These are phyloP conservation scores for Exophiala phaeomuriformis DNA, from an alignment of 2,329 filamentous ascomycete species.

Conservation along the genomic window DNA sequence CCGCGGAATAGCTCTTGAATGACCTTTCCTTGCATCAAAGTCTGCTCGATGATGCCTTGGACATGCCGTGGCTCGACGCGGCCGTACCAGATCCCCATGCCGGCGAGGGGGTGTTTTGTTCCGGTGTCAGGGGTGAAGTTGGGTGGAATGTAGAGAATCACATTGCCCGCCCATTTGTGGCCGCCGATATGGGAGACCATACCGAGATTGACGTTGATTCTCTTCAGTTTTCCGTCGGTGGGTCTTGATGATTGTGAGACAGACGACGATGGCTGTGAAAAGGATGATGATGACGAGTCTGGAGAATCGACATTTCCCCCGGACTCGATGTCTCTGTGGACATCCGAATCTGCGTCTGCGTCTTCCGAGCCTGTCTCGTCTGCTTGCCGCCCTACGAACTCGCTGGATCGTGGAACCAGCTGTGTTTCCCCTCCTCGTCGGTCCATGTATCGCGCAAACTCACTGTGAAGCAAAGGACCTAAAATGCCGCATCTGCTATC, in stretches of 20 bases:
- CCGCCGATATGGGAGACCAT: conserved; percentile 77
- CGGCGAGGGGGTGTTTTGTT: conserved; percentile 18
- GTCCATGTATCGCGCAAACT: conserved; percentile 51
- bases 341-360: too few relatives aligned
- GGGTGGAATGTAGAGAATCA: conserved; percentile 63
- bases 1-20: conserved; percentile 74
- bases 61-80: conserved; percentile 77
- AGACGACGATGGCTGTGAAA: neutral
- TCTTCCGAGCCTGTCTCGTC: too few relatives aligned
- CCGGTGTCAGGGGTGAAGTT: neutral
- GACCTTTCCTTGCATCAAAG: conserved; percentile 78
- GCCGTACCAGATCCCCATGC: conserved; percentile 70
- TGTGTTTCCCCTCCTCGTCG: neutral
- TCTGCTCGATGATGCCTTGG: conserved; percentile 79
- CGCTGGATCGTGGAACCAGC: neutral
- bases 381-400: neutral
- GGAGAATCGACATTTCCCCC: neutral
- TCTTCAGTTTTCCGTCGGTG: neutral
- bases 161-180: conserved; percentile 88
- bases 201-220: conserved; percentile 33
- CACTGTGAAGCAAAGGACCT: conserved; percentile 62
- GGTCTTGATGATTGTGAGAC: neutral
- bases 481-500: conserved; percentile 76
- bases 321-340: too few relatives aligned
- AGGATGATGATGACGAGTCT: neutral